Base-by-base conservation (phyloP, 2,329 filamentous ascomycete genomes). In the Volutella citrinella region DNA sequence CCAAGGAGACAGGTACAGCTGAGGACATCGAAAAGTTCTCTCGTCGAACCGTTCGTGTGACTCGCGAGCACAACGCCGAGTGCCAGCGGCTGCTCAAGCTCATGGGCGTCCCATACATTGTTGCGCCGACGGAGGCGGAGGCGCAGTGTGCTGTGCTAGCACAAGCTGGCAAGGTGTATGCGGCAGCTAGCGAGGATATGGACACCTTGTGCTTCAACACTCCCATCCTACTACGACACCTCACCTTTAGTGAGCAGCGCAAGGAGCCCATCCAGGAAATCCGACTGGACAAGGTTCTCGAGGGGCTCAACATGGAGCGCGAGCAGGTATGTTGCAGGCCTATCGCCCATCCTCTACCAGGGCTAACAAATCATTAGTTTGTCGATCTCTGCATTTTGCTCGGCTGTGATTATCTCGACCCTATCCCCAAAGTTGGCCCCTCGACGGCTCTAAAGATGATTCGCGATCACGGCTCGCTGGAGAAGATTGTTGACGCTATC, bases 21-120 rank as follows among this genome's bases (percentile, higher is more conserved):
- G 76, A 98, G 61, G 93, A 98, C n/a, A 80, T 98, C 5, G 93
- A 98, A 67, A 97, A 96, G 65, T 98, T 97, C 68, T 94, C 89
- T 34, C 74, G 93, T 38, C 74, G 93, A 33, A 97, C 91, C 2
- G 93, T 98, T 29, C 78, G 88, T 37, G 93, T 97, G 33, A 97
- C 93, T n/a, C 78, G 84, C 45, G 91, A 98, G 66, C 93, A 98
- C 65, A 98, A 98, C 57, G 82, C 81, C 25, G 93, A 98, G 61
- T 97, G 93, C 63, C 91, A 95, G 69, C 78, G 80, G 38, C 68
- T 98, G 51, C 71, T 98, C 43, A 91, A 87, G 68, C 72, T 97
- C 37, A 98, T 98, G 93, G 93, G 93, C 10, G 82, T 98, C 21
- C 93, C 93, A 1, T 97, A 84, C 62, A 91, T 98, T 45, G 78